Evolutionary conservation across 805 yeast species (phyloP), one percentile per base, ranked within the genome.

Genomic region (Naumovozyma dairenensis): DNA sequence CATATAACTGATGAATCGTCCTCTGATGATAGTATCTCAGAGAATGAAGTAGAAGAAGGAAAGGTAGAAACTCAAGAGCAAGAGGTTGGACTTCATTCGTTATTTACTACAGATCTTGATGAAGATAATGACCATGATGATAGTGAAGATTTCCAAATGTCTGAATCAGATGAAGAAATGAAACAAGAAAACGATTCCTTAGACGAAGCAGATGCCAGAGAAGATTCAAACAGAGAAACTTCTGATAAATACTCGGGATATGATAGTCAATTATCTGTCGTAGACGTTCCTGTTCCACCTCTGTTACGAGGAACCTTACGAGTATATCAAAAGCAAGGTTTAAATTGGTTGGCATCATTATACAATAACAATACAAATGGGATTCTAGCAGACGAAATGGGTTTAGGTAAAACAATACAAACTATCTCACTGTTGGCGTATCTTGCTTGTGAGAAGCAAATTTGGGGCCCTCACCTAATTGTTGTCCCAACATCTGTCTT

Each of bases 361-460:
- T 89, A 87, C 62, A 84, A 84, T 54, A 84, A 84, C 50, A 76
- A 82, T 36, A 92, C 97, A 4, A 92, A 92, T 56, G 98, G 99
- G 43, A 92, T 92, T 33, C 67, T 92, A 30, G 99, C 99, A 1
- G 99, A 92, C 59, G 99, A 92, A 55, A 92, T 92, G 99, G 99
- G 99, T 35, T 68, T 92, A 27, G 98, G 93, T 45, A 92, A 92
- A 55, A 92, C 99, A 0, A 89, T 92, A 38, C 99, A 92, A 55
- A 92, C 98, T 0, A 92, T 92, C 33, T 74, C 96, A 0, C 60
- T 92, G 27, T 60, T 92, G 14, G 69, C 93, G 0, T 87, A 87
- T 55, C 63, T 92, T 33, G 98, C 99, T 0, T 85, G 96, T 48
- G 94, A 80, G 48, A 87, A 87, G 50, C 81, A 83, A 38, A 73